Evolutionary conservation across 2,329 filamentous ascomycete genomes (phyloP), one percentile per base, ranked within the genome.

Genomic region (Juglanconis sp.): DNA sequence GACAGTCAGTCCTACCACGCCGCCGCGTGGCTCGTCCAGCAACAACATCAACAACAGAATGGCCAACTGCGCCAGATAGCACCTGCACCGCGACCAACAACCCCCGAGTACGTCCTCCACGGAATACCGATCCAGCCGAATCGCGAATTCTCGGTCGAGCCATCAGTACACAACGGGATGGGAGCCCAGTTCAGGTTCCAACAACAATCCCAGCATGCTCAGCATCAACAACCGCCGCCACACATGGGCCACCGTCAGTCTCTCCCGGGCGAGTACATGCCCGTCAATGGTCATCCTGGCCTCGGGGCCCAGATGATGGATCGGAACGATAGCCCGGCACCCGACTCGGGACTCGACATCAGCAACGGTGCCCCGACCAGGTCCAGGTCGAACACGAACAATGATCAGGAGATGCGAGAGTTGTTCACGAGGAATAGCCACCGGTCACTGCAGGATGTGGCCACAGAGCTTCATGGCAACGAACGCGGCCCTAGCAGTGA

Each of bases 401-500:
- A 93, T 67, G 90, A 93, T 72, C 81, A 90, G 61, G 90, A 94
- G 72, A 87, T 94, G 82, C 83, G 90, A 48, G 87, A 91, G 68
- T 79, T 94, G 53, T 89, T 91, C 64, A 76, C 80, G n/a, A 79
- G 81, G 59, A 92, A 92, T 69, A 84, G 85, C 64, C 81, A 86
- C 64, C 85, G 90, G 36, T 81, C 75, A 35, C 74, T 94, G 32
- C 83, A 86, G 65, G 89, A 93, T 8, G 87, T 94, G 15, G 90
- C 90, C 3, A 79, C 82, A 38, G 89, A 93, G 72, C 82, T 93
- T 32, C 89, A 92, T 65, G 87, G 88, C 49, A 92, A 91, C 66
- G 90, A 94, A 70, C 82, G 89, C 56, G 91, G 90, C 0, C 89
- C 90, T 11, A 90, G 91, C 71, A 91, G 90, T 1, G 91, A 96